Conservation (phyloP, 257 asterid genomes). For the Capsicum chinense region DNA sequence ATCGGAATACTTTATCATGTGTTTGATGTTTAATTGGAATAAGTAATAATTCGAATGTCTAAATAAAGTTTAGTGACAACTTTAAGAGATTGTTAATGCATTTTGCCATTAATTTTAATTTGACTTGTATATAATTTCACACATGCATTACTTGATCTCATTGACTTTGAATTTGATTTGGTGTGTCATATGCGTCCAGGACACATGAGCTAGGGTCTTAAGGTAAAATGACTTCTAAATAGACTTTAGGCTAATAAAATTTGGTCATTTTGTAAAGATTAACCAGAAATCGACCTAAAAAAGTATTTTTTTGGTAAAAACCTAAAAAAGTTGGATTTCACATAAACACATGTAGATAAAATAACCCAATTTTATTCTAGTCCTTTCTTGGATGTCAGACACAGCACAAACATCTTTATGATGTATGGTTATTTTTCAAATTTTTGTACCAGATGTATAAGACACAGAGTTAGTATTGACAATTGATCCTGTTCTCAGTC, state of each 20-base stretch:
- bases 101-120: neutral
- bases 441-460: neutral
- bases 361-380: neutral
- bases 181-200: neutral
- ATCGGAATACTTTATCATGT: neutral
- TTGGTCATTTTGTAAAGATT: neutral
- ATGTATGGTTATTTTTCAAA: neutral
- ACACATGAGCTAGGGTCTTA: neutral
- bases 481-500: neutral
- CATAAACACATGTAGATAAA: neutral
- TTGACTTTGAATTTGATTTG: neutral
- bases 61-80: neutral
- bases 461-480: neutral
- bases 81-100: neutral
- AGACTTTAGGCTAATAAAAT: neutral
- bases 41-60: neutral
- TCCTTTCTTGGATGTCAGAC: neutral
- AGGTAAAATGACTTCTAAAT: neutral
- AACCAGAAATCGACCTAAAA: neutral
- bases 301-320: too few species aligned
- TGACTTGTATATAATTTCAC: neutral
- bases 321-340: neutral
- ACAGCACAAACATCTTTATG: neutral
- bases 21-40: neutral
- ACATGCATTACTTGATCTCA: neutral